A percentile compares a stretch with the other conserved stretches of the same genome.
Conservation (phyloP, 225 moss, liverwort and hornwort genomes). For the Antitrichia curtipendula region DNA sequence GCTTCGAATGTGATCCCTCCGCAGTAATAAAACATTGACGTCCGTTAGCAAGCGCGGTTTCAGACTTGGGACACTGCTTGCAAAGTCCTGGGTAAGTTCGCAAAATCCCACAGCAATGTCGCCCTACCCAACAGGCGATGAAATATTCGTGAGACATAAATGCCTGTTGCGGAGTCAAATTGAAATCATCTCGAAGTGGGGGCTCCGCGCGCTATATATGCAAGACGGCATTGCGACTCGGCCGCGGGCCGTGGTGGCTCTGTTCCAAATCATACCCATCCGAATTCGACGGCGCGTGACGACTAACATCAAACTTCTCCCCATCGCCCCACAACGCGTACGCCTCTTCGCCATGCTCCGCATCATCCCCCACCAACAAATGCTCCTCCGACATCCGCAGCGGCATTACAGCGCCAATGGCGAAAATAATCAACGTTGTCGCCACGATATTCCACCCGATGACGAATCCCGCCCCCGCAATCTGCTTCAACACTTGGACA, state of each 20-base stretch:
- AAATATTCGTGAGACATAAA: background rate
- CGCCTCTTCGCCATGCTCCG: constrained; percentile 42
- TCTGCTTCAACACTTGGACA: constrained; percentile 24
- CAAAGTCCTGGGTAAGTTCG: background rate
- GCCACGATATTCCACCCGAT: constrained; percentile 27
- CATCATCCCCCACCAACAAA: constrained; percentile 30
- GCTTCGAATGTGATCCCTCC: background rate
- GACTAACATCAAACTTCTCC: constrained; percentile 26
- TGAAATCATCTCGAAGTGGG: background rate
- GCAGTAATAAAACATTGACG: background rate
- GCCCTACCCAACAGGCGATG: no score
- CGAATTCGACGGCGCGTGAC: background rate
- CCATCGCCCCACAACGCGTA: constrained; percentile 42
- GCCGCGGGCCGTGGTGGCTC: background rate
- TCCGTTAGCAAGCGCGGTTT: background rate
- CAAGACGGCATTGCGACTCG: constrained; percentile 4
- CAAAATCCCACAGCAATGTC: background rate
- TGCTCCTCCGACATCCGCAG: constrained; percentile 41
- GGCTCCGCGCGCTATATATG: background rate
- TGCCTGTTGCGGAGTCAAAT: background rate
- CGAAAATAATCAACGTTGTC: constrained; percentile 28
- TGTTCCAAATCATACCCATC: constrained; percentile 2
- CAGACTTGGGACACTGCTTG: background rate
- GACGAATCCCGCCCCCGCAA: constrained; percentile 15
- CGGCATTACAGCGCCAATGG: constrained; percentile 16